Conservation (phyloP, 1,284 basidiomycete species). For the Sphaerobolus stellatus region DNA sequence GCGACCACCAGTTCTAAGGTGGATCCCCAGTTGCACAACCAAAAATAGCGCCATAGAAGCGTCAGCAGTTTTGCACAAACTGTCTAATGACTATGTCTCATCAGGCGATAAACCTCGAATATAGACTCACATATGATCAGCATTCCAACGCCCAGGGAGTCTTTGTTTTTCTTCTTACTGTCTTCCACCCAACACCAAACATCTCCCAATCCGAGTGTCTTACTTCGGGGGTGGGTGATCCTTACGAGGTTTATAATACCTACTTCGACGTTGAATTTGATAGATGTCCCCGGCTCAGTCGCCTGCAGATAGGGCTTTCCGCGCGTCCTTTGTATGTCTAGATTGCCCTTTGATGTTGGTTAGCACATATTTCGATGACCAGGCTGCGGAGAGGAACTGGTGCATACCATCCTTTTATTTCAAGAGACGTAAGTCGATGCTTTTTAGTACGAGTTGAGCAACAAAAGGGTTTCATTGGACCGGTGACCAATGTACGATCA, state of each 20-base stretch:
- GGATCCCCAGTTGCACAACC: too few species aligned
- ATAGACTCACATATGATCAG: slow-evolving; percentile 27
- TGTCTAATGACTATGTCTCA: too few species aligned
- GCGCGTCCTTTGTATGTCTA: slow-evolving; percentile 3
- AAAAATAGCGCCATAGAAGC: slow-evolving; percentile 7
- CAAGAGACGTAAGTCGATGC: slow-evolving; percentile 12
- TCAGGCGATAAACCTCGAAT: too few species aligned
- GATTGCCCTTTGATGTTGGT: slow-evolving; percentile 5
- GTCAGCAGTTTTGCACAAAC: background rate
- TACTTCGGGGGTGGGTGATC: slow-evolving; percentile 37
- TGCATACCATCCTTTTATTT: slow-evolving; percentile 11
- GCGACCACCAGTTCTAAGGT: too few species aligned
- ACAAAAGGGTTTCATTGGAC: slow-evolving; percentile 30
- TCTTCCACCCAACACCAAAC: slow-evolving; percentile 42
- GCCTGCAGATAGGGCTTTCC: slow-evolving; percentile 17
- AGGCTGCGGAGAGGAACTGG: background rate
- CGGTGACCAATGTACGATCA: slow-evolving; percentile 32
- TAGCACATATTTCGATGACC: background rate
- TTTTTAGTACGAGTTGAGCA: slow-evolving; percentile 14
- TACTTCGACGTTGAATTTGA: slow-evolving; percentile 16
- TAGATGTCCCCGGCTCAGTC: slow-evolving; percentile 12
- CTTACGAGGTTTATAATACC: slow-evolving; percentile 28
- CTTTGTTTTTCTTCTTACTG: slow-evolving; percentile 31
- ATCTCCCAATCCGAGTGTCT: slow-evolving; percentile 36
- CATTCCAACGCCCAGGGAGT: slow-evolving; percentile 34